Percentiles rank a stretch among this genome's conserved stretches.
Conservation (phyloP, 768 basidiomycete genomes). For the Agrocybe pediades region DNA sequence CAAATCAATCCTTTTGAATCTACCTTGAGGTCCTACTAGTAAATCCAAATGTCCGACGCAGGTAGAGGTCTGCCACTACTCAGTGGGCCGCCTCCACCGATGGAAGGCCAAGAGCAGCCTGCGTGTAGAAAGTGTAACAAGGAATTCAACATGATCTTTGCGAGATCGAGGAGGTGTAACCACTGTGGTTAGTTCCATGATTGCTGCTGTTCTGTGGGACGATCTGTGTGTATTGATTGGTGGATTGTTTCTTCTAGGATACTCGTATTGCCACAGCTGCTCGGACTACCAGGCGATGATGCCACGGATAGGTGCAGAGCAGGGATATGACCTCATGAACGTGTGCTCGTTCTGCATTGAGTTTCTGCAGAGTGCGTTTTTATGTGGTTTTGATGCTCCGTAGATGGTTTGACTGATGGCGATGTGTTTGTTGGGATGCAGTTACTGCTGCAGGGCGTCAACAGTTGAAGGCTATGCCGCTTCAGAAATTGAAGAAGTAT, state of each 20-base stretch:
- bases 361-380: slow-evolving; percentile 53
- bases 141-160: slow-evolving; percentile 70
- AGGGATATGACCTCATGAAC: slow-evolving; percentile 63
- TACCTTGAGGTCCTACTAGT: neutral
- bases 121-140: slow-evolving; percentile 72
- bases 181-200: slow-evolving; percentile 63
- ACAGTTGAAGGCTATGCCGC: slow-evolving; percentile 54
- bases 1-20: too few species aligned
- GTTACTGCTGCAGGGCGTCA: slow-evolving; percentile 70
- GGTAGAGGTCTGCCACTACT: slow-evolving; percentile 65
- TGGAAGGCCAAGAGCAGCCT: slow-evolving; percentile 26
- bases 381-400: neutral
- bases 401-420: neutral
- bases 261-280: slow-evolving; percentile 71
- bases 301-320: slow-evolving; percentile 55
- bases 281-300: slow-evolving; percentile 77
- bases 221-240: neutral
- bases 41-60: slow-evolving; percentile 19
- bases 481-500: slow-evolving; percentile 70
- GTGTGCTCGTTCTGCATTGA: slow-evolving; percentile 82
- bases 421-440: slow-evolving; percentile 26
- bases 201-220: neutral
- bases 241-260: slow-evolving; percentile 44
- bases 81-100: slow-evolving; percentile 60
- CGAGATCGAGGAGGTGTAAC: slow-evolving; percentile 65